Percentiles rank a stretch among this genome's conserved stretches.
Conservation (phyloP, 768 basidiomycete genomes). For the Chalciporus piperatus region DNA sequence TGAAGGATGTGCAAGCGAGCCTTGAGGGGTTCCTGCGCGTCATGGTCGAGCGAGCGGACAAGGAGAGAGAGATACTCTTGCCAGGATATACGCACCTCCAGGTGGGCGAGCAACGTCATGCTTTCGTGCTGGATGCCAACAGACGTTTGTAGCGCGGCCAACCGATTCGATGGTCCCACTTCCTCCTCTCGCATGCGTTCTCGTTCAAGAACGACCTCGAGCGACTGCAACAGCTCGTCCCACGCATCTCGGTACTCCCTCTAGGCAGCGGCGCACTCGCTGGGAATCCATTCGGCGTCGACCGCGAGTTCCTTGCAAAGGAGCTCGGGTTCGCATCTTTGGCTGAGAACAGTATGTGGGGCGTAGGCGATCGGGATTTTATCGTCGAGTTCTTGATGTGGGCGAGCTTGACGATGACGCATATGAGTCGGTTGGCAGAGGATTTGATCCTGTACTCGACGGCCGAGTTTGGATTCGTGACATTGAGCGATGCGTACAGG, state of each 20-base stretch:
- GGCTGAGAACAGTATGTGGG: constrained; percentile 96
- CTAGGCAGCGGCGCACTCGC: constrained; percentile 94
- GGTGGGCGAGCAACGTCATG: constrained; percentile 41
- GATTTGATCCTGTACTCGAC: constrained; percentile 96
- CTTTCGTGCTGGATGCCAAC: not conserved
- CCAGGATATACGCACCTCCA: constrained; percentile 99
- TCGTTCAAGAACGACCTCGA: constrained; percentile 90
- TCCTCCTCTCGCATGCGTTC: constrained; percentile 91
- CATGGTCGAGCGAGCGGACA: constrained; percentile 89
- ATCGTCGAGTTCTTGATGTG: constrained; percentile 97
- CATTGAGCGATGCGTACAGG: constrained; percentile 98
- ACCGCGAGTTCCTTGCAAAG: constrained; percentile 86
- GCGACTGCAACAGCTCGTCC: constrained; percentile 77
- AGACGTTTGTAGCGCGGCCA: constrained; percentile 72
- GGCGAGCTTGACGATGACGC: constrained; percentile 88
- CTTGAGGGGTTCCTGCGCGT: constrained; percentile 81
- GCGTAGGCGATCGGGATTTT: constrained; percentile 96
- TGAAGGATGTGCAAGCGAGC: constrained; percentile 58
- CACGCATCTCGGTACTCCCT: constrained; percentile 90
- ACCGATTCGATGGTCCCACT: constrained; percentile 98
- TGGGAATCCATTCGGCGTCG: constrained; percentile 93
- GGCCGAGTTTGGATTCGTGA: constrained; percentile 95
- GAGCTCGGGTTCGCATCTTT: constrained; percentile 88
- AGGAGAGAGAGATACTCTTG: constrained; percentile 85
- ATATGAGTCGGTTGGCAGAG: constrained; percentile 92